phyloP scores from a whole-genome alignment of 164 flowering plant species.

The Macadamia integrifolia region DNA sequence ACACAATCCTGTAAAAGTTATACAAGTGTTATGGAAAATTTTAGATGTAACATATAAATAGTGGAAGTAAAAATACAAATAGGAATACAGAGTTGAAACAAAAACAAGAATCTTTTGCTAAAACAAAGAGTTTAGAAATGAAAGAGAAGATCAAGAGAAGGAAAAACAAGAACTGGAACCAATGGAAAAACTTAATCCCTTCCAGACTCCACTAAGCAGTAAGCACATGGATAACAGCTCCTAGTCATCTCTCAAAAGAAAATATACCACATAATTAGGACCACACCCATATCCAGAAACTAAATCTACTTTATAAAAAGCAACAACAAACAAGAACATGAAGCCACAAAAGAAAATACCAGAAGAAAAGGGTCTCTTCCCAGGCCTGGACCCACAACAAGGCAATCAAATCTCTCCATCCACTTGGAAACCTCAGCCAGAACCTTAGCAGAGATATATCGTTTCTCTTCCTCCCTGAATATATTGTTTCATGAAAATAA shows the following conservation, averaged over 20 bases:
- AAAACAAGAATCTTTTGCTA: too few relatives aligned
- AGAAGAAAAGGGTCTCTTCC: slow-evolving; percentile 96
- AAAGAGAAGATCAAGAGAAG: neutral
- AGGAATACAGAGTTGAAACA: neutral
- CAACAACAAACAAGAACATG: too few relatives aligned
- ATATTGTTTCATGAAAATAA: slow-evolving; percentile 9
- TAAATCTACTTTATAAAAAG: too few relatives aligned
- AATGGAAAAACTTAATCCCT: too few relatives aligned
- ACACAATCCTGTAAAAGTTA: slow-evolving; percentile 75
- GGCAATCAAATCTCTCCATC: slow-evolving; percentile 98
- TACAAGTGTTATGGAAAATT: neutral
- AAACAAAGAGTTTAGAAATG: too few relatives aligned
- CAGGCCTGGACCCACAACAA: slow-evolving; percentile 96
- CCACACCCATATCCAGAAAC: too few relatives aligned
- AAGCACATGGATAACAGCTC: too few relatives aligned
- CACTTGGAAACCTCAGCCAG: slow-evolving; percentile 84
- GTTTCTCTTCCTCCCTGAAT: slow-evolving; percentile 66
- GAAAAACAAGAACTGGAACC: too few relatives aligned
- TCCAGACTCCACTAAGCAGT: too few relatives aligned
- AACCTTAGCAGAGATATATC: slow-evolving; percentile 38
- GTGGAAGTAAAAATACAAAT: neutral
- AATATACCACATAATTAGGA: too few relatives aligned
- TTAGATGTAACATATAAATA: neutral
- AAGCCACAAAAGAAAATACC: slow-evolving; percentile 42
- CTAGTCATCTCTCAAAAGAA: too few relatives aligned